phyloP scores from a whole-genome alignment of 306 rosid species.

The Trifolium dubium region DNA sequence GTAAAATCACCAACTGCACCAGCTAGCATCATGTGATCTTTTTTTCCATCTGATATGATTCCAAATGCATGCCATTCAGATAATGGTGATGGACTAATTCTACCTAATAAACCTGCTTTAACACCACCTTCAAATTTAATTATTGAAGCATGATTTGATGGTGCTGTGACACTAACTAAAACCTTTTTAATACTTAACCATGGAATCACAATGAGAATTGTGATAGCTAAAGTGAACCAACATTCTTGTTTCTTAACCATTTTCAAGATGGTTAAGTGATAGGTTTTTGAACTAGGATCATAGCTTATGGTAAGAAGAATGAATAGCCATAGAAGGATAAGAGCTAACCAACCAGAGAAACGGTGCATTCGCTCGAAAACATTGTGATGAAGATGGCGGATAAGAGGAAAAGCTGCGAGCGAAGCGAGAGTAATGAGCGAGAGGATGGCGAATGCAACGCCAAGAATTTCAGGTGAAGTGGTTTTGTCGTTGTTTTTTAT shows the following conservation, averaged over 20 bases:
- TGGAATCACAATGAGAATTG: conserved; percentile 56
- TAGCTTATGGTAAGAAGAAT: conserved; percentile 49
- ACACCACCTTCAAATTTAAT: conserved; percentile 68
- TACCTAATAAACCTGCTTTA: conserved; percentile 58
- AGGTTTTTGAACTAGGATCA: conserved; percentile 48
- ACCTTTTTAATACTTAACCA: conserved; percentile 61
- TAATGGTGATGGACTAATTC: conserved; percentile 68
- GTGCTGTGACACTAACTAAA: conserved; percentile 46
- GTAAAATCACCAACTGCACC: conserved; percentile 81
- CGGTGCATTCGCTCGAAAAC: conserved; percentile 68
- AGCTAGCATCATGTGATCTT: conserved; percentile 66
- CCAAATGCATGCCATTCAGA: conserved; percentile 85
- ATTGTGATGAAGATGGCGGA: conserved; percentile 78
- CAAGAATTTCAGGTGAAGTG: conserved; percentile 54
- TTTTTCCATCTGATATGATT: conserved; percentile 63
- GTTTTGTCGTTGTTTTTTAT: conserved; percentile 45
- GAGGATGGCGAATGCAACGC: conserved; percentile 55
- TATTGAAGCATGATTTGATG: conserved; percentile 63
- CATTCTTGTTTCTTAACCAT: conserved; percentile 52
- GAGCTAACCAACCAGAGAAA: conserved; percentile 70
- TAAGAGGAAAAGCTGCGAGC: conserved; percentile 67
- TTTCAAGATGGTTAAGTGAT: conserved; percentile 29
- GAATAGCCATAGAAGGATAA: conserved; percentile 59
- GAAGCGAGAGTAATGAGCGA: conserved; percentile 63
- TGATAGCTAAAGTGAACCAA: conserved; percentile 63